Evolutionary conservation across 768 basidiomycete genomes (phyloP).

Genomic region (Pleurotus eryngii): DNA sequence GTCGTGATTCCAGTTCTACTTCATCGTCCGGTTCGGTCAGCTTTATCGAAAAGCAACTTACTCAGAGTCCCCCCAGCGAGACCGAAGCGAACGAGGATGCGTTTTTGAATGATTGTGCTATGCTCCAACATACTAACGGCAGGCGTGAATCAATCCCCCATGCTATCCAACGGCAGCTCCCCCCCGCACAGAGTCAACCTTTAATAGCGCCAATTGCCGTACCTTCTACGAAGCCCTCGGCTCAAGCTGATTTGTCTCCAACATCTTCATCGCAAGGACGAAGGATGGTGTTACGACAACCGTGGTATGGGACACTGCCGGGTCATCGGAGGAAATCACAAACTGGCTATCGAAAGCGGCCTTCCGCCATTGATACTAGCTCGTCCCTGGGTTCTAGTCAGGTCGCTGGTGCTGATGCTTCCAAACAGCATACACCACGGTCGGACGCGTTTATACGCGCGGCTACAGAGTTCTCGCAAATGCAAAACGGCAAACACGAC

Average conservation of each 20-base stretch:
- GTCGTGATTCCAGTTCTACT: not conserved
- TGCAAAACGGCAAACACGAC: not conserved
- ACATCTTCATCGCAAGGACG: not conserved
- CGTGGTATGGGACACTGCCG: not conserved
- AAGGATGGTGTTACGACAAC: not conserved
- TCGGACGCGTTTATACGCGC: not conserved
- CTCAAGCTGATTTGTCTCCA: not conserved
- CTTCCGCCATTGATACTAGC: not conserved
- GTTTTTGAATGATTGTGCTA: not conserved
- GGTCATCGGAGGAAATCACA: not conserved
- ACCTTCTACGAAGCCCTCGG: not conserved
- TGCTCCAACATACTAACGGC: not conserved
- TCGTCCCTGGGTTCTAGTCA: not conserved
- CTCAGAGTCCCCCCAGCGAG: not conserved
- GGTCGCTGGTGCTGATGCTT: no score
- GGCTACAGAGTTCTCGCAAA: not conserved
- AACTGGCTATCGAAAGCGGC: not conserved
- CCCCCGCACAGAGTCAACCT: not conserved
- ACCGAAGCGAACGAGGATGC: not conserved
- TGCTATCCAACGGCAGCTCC: not conserved
- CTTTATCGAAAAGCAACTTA: not conserved
- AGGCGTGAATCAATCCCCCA: not conserved
- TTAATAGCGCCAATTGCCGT: not conserved
- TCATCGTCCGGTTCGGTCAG: not conserved
- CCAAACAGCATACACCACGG: not conserved